Conservation (phyloP, 208 protist species). For the Naegleria gruberi region DNA sequence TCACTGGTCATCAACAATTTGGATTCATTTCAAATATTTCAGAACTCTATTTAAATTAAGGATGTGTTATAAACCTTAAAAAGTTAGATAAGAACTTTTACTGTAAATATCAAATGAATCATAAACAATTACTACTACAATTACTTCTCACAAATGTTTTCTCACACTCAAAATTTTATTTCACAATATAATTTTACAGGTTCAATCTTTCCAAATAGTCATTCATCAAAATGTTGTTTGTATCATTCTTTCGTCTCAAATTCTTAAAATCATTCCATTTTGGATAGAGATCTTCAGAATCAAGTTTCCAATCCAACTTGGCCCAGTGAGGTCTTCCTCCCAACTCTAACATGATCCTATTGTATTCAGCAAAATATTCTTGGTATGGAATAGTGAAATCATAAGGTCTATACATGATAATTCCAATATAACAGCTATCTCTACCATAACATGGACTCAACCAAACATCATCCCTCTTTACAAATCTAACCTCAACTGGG, state of each 20-base stretch:
- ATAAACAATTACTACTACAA: no score
- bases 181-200: background rate
- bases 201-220: conserved; percentile 51
- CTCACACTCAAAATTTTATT: no score
- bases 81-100: no score
- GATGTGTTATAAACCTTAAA: no score
- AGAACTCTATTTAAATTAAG: no score
- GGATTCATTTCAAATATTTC: no score
- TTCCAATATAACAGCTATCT: conserved; percentile 63
- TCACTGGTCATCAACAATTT: no score
- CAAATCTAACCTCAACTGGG: conserved; percentile 69
- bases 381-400: conserved; percentile 51
- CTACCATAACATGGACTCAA: conserved; percentile 54
- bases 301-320: conserved; percentile 59
- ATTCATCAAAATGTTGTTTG: conserved; percentile 55
- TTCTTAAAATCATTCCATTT: conserved; percentile 53
- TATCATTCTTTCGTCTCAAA: conserved; percentile 51
- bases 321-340: conserved; percentile 65
- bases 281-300: conserved; percentile 46
- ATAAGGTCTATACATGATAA: conserved; percentile 67
- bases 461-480: conserved; percentile 45
- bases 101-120: no score
- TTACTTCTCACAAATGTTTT: no score
- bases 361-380: conserved; percentile 56
- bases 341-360: conserved; percentile 50